phyloP scores from a whole-genome alignment of 2,329 filamentous ascomycete species.

The Canariomyces notabilis region DNA sequence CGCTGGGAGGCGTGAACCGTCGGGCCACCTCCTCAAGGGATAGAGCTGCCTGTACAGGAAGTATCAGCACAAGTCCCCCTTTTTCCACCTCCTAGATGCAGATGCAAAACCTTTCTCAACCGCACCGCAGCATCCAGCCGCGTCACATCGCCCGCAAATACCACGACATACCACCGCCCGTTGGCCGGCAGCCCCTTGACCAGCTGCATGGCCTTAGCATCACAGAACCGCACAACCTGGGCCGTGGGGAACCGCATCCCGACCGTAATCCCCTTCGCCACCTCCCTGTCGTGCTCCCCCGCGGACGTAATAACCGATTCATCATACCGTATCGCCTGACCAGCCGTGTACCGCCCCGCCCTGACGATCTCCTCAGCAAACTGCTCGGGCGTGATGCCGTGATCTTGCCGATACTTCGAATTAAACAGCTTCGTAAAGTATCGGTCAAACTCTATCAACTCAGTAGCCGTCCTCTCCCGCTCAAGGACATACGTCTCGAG shows the following conservation, averaged over 20 bases:
- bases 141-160: constrained; percentile 50
- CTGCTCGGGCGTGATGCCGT: constrained; percentile 40
- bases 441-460: constrained; percentile 58
- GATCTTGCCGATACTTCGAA: constrained; percentile 32
- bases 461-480: constrained; percentile 46
- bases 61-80: background rate
- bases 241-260: constrained; percentile 55
- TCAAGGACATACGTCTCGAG: constrained; percentile 51
- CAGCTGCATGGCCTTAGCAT: constrained; percentile 53
- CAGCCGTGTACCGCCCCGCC: constrained; percentile 55
- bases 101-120: constrained; percentile 25
- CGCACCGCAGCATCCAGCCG: constrained; percentile 30
- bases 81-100: background rate
- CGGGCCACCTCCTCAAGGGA: constrained; percentile 15
- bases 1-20: constrained; percentile 33
- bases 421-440: constrained; percentile 50
- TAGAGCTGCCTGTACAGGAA: constrained; percentile 12
- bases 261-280: constrained; percentile 26
- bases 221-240: constrained; percentile 55
- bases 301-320: constrained; percentile 41
- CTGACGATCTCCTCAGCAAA: constrained; percentile 55
- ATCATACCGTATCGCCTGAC: constrained; percentile 51
- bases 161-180: constrained; percentile 40
- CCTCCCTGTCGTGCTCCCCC: constrained; percentile 7
- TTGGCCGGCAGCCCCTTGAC: constrained; percentile 46